These are phyloP conservation scores for Cryptococcus maquisensis DNA, from an alignment of 1,284 basidiomycete genomes.

Conservation along the genomic window DNA sequence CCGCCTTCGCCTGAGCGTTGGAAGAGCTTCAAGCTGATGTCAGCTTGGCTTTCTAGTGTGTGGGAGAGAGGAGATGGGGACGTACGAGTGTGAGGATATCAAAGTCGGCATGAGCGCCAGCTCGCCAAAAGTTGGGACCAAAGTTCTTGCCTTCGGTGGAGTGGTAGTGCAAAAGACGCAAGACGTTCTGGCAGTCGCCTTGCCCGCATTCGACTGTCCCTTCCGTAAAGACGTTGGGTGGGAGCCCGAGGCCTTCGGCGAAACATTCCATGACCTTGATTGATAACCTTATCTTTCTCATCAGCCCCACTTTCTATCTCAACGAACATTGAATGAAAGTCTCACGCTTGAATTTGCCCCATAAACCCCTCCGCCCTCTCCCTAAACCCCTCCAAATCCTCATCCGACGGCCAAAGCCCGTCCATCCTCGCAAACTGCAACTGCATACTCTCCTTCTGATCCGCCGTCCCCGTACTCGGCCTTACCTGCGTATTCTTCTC, in stretches of 20 bases:
- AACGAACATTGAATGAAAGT: background rate
- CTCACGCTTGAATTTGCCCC: constrained; percentile 25
- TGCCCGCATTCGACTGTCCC: constrained; percentile 26
- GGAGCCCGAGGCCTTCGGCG: constrained; percentile 30
- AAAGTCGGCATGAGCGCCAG: constrained; percentile 37
- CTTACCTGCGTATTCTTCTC: constrained; percentile 25
- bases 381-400: constrained; percentile 20
- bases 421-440: constrained; percentile 36
- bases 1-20: constrained; percentile 35
- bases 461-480: constrained; percentile 25
- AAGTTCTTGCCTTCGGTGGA: constrained; percentile 30
- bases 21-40: constrained; percentile 19
- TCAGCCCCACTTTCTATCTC: constrained; percentile 6
- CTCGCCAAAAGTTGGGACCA: constrained; percentile 34
- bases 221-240: constrained; percentile 25
- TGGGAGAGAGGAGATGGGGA: background rate
- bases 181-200: constrained; percentile 28
- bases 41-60: background rate
- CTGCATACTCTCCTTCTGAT: constrained; percentile 27
- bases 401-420: constrained; percentile 28
- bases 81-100: constrained; percentile 31
- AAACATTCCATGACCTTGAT: constrained; percentile 35
- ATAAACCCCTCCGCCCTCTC: constrained; percentile 23
- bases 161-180: constrained; percentile 34
- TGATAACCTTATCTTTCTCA: constrained; percentile 12